Evolutionary conservation across 202 grass and related monocot species (phyloP).

Genomic region (Dendrocalamus latiflorus): DNA sequence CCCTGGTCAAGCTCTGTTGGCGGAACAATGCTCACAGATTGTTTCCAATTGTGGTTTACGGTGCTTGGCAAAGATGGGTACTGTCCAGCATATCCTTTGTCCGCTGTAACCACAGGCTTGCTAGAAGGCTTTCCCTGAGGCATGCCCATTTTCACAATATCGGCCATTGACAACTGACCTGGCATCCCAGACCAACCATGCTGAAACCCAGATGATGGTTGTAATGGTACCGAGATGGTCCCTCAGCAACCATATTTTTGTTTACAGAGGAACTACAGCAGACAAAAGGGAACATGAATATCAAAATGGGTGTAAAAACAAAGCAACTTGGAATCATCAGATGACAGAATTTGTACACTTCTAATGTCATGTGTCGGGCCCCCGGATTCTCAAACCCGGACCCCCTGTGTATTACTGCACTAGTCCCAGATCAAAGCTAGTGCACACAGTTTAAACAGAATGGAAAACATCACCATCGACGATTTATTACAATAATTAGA

Average conservation of each 20-base stretch:
- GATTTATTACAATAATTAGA: too few relatives aligned
- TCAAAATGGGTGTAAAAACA: not conserved
- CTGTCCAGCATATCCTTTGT: slow-evolving; percentile 58
- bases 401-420: too few relatives aligned
- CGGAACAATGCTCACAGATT: slow-evolving; percentile 28
- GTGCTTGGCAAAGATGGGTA: slow-evolving; percentile 57
- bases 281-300: slow-evolving; percentile 26
- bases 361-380: not conserved
- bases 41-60: slow-evolving; percentile 42
- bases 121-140: too few relatives aligned
- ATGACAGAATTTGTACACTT: not conserved
- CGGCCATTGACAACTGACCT: too few relatives aligned
- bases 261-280: slow-evolving; percentile 39
- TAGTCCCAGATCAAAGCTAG: too few relatives aligned
- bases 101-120: slow-evolving; percentile 41
- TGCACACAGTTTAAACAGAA: too few relatives aligned
- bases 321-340: not conserved
- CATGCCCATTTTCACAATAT: too few relatives aligned
- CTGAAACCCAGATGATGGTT: slow-evolving; percentile 67
- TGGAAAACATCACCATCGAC: too few relatives aligned
- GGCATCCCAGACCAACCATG: too few relatives aligned
- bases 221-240: slow-evolving; percentile 39
- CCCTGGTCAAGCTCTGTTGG: slow-evolving; percentile 43
- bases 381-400: too few relatives aligned
- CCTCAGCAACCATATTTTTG: slow-evolving; percentile 53